phyloP scores from a whole-genome alignment of 2,329 filamentous ascomycete genomes.

The Alternaria gaisen region DNA sequence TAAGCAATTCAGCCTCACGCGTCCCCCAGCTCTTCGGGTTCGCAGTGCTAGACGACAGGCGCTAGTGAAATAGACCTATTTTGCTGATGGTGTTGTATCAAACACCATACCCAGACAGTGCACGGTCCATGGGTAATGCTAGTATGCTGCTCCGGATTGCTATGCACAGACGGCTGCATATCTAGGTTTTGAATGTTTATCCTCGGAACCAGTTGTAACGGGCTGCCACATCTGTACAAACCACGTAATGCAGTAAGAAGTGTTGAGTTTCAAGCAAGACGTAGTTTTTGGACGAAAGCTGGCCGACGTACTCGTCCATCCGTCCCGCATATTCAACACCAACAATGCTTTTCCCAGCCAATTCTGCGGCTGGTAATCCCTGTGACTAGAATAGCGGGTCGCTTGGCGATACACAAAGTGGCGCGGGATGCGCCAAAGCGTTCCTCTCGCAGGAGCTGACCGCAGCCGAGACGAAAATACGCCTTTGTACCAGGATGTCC shows the following conservation, averaged over 20 bases:
- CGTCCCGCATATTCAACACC: background rate
- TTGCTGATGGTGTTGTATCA: conserved; percentile 16
- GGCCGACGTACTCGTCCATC: background rate
- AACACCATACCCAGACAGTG: background rate
- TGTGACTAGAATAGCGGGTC: conserved; percentile 23
- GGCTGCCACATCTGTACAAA: background rate
- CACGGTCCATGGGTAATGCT: background rate
- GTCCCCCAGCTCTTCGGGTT: conserved; percentile 13
- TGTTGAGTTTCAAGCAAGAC: background rate
- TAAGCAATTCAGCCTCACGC: conserved; percentile 19
- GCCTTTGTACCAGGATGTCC: conserved; percentile 13
- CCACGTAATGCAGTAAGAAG: background rate
- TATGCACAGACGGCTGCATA: background rate
- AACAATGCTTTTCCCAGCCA: conserved; percentile 8
- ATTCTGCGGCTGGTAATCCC: conserved; percentile 13
- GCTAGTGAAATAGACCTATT: conserved; percentile 20
- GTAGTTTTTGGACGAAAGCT: background rate
- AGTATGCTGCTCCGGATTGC: background rate
- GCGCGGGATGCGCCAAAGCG: conserved; percentile 10
- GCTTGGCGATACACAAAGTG: conserved; percentile 21
- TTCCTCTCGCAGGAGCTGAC: conserved; percentile 20
- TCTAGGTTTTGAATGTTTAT: background rate
- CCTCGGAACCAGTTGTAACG: background rate
- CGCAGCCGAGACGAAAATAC: conserved; percentile 30
- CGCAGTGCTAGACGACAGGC: conserved; percentile 8